phyloP scores from a whole-genome alignment of 305 asterid genomes.

The Fraxinus angustifolia region DNA sequence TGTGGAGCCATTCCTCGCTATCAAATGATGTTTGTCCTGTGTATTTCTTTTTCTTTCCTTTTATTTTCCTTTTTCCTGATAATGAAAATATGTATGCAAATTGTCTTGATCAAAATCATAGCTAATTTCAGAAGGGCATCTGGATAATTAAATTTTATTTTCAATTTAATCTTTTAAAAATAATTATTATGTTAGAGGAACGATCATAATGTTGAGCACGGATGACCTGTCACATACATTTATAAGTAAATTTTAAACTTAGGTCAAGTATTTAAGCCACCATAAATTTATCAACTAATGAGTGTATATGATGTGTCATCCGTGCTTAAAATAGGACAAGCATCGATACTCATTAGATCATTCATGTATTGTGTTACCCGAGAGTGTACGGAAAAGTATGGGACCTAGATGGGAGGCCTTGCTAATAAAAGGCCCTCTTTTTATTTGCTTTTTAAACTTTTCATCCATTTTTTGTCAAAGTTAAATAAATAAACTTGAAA shows the following conservation, averaged over 20 bases:
- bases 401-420: not conserved
- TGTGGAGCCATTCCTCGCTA: not conserved
- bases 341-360: no score
- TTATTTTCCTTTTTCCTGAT: not conserved
- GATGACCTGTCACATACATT: no score
- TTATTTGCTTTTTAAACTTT: not conserved
- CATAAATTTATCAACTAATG: no score
- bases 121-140: not conserved
- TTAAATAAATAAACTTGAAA: no score
- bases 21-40: not conserved
- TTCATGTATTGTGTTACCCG: no score
- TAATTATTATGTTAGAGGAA: not conserved
- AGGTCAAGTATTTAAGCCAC: no score
- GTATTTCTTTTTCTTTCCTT: not conserved
- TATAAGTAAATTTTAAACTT: no score
- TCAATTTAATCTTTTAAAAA: not conserved
- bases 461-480: not conserved
- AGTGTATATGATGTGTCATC: no score
- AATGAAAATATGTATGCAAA: not conserved
- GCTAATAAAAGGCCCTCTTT: not conserved
- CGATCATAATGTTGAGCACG: no score
- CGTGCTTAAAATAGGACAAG: no score
- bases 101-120: not conserved
- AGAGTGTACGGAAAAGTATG: not conserved
- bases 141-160: not conserved